Evolutionary conservation across 257 asterid genomes (phyloP).

Genomic region (Coffea eugenioides): DNA sequence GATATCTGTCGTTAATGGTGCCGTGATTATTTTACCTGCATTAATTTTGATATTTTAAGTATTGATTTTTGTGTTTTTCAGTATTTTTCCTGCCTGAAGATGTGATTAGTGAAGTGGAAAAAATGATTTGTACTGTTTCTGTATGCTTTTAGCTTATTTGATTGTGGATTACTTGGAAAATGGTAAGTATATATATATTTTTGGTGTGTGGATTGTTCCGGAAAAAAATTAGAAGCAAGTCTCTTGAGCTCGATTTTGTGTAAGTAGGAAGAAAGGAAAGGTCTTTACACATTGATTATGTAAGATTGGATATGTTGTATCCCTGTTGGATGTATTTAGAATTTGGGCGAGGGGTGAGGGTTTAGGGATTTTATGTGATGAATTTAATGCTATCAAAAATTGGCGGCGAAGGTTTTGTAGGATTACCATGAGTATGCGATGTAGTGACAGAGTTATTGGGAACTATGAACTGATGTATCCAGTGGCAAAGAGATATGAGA

Average conservation of each 20-base stretch:
- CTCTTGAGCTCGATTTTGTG: background rate
- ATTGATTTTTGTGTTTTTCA: background rate
- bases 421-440: background rate
- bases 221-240: too few species aligned
- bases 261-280: background rate
- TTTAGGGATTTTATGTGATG: background rate
- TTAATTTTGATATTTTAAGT: background rate
- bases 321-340: too few species aligned
- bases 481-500: background rate
- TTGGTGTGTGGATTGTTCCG: too few species aligned
- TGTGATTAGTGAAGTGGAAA: background rate
- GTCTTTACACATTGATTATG: background rate
- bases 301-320: background rate
- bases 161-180: background rate
- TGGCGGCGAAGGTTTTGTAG: background rate
- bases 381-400: too few species aligned
- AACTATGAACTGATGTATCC: background rate
- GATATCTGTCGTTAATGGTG: background rate
- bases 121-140: background rate
- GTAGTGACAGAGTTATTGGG: background rate
- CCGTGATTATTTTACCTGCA: background rate
- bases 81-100: too few species aligned
- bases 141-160: background rate
- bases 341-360: background rate
- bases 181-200: background rate